Evolutionary conservation across 2,329 filamentous ascomycete species (phyloP), one percentile per base, ranked within the genome.

Genomic region (Xylariaceae sp.): DNA sequence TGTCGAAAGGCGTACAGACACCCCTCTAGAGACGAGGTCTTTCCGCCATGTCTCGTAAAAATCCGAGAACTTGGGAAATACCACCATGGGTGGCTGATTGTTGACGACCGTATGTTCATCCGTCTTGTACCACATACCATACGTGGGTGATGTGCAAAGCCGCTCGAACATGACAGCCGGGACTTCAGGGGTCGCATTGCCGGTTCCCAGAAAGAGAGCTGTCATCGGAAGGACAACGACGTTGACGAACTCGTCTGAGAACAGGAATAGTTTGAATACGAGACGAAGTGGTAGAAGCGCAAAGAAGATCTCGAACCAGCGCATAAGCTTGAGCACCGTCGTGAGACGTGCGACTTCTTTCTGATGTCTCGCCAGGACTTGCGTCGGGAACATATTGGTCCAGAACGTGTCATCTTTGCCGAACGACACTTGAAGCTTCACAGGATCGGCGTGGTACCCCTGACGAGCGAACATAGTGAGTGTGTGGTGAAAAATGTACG

Each of bases 401-500:
- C 81, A 84, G 72, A 83, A 84, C 2, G 73, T 75, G 8, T 80
- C 76, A 61, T 77, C 79, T 64, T 82, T 82, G 55, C 81, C 81
- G 64, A 83, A 83, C 0, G 80, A 81, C 9, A 84, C 75, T 62
- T 83, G 81, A 35, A 83, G 73, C 52, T 79, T 76, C 30, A 84
- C 80, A 0, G 81, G 81, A 66, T 83, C 79, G 7, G 80, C 80
- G 64, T 77, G 76, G 66, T 76, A 78, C 4, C 81, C 80, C 66
- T 82, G 79, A 13, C 80, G 74, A n/a, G 77, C 76, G 62, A 83
- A 83, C 80, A 83, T 83, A 53, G 80, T 82, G 72, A 82, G 72
- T 8, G 81, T 84, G 65, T 84, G 82, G 65, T 83, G 81, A 68
- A 83, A 84, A 62, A 83, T 83, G 70, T 80, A 80, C 44, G 78